phyloP scores from a whole-genome alignment of 1,284 basidiomycete genomes.

The Naganishia liquefaciens region DNA sequence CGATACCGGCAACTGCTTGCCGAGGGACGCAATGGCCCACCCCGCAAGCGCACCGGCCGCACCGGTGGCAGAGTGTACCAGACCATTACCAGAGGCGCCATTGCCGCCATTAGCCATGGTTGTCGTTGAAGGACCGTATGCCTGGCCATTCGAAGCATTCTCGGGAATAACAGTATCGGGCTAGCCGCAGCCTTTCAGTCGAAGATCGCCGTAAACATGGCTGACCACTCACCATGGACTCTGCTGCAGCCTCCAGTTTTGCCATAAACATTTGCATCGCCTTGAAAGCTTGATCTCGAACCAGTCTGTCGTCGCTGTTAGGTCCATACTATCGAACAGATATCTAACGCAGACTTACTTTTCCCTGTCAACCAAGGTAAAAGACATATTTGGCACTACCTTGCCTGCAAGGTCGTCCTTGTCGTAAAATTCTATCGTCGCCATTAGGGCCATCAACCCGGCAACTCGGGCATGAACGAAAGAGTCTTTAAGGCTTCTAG shows the following conservation, averaged over 20 bases:
- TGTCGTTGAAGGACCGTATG: conserved; percentile 50
- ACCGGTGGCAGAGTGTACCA: conserved; percentile 82
- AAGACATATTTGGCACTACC: conserved; percentile 81
- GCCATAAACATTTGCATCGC: conserved; percentile 82
- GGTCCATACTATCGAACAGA: background rate
- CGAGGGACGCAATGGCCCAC: conserved; percentile 87
- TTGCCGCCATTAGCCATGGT: conserved; percentile 51
- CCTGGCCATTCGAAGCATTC: conserved; percentile 52
- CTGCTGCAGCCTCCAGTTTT: conserved; percentile 74
- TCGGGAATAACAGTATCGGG: conserved; percentile 64
- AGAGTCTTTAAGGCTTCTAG: conserved; percentile 81
- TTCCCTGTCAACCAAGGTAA: conserved; percentile 81
- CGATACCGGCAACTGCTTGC: conserved; percentile 64
- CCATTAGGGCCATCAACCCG: conserved; percentile 94
- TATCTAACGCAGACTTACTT: conserved; percentile 62
- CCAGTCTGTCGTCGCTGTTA: conserved; percentile 60
- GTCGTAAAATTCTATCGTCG: conserved; percentile 87
- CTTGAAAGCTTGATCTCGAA: conserved; percentile 92
- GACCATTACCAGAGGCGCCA: conserved; percentile 51
- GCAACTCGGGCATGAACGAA: conserved; percentile 94
- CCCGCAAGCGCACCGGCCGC: conserved; percentile 87
- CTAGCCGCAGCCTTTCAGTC: conserved; percentile 54
- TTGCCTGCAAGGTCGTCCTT: conserved; percentile 82
- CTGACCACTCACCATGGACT: conserved; percentile 66
- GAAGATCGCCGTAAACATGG: background rate